phyloP scores from a whole-genome alignment of 2,329 filamentous ascomycete species.

The Cryphonectria naterciae region DNA sequence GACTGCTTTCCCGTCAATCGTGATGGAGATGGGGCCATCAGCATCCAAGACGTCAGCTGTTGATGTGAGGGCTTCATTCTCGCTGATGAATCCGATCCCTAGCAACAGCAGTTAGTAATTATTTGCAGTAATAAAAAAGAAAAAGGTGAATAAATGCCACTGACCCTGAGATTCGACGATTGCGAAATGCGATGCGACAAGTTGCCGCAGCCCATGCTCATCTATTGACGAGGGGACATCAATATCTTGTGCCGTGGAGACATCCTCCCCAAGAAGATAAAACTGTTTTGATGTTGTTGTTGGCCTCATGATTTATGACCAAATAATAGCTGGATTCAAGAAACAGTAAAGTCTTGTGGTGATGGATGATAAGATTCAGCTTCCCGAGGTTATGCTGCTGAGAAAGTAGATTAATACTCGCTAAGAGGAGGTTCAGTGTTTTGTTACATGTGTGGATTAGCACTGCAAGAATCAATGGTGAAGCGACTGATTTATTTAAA shows the following conservation, averaged over 20 bases:
- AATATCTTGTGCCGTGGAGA: slow-evolving; percentile 42
- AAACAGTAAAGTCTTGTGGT: not conserved
- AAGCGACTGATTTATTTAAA: slow-evolving; percentile 1
- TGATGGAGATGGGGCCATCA: slow-evolving; percentile 45
- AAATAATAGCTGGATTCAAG: not conserved
- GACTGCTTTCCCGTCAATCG: slow-evolving; percentile 53
- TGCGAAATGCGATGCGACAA: slow-evolving; percentile 48
- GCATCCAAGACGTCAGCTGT: slow-evolving; percentile 42
- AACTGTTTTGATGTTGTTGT: slow-evolving; percentile 41
- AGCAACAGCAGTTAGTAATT: not conserved
- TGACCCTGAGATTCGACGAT: slow-evolving; percentile 48
- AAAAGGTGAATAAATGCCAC: not conserved
- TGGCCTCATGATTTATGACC: slow-evolving; percentile 36
- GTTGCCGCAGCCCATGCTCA: slow-evolving; percentile 43
- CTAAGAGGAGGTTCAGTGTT: not conserved
- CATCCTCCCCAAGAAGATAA: slow-evolving; percentile 47
- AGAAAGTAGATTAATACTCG: no score
- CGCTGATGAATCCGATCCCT: slow-evolving; percentile 45
- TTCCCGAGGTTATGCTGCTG: no score
- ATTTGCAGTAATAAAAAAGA: not conserved
- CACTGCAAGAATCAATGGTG: not conserved
- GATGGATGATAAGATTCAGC: not conserved
- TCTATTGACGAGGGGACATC: slow-evolving; percentile 42
- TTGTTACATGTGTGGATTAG: not conserved
- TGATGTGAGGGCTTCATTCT: slow-evolving; percentile 38